Evolutionary conservation across 257 asterid species (phyloP), one percentile per base, ranked within the genome.

Genomic region (Salvia splendens): DNA sequence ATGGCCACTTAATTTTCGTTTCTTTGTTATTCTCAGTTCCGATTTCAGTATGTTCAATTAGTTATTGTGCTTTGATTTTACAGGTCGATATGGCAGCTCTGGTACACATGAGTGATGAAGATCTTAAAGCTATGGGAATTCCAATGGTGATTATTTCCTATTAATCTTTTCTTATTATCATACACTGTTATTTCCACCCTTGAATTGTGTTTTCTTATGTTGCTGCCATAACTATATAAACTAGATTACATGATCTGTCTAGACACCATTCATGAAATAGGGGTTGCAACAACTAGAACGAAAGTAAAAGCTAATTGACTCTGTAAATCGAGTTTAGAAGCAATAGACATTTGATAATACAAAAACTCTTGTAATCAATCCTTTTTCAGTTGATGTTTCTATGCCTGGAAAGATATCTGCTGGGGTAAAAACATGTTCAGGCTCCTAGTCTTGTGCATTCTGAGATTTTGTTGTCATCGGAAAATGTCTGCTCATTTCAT

Each of bases 121-220:
- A n/a, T n/a, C n/a, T n/a, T n/a, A n/a, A n/a, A n/a, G n/a, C n/a
- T n/a, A n/a, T n/a, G n/a, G n/a, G n/a, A n/a, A n/a, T n/a, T n/a
- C n/a, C n/a, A n/a, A n/a, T n/a, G n/a, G n/a, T n/a, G n/a, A n/a
- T n/a, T n/a, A n/a, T n/a, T n/a, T n/a, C n/a, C n/a, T n/a, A n/a
- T 40, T 52, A 14, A 67, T 16, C 48, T 67, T 60, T 60, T 48
- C 65, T 36, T 42, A 30, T 53, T n/a, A 1, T 4, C 40, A 15
- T 30, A 30, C 33, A 8, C 24, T 54, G 55, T 41, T 43, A 17
- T 43, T 36, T 14, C 36, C 12, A 12, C 48, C 45, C n/a, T 16
- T 41, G n/a, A n/a, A n/a, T 65, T 59, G 55, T 67, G 62, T 51
- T 53, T 28, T 69, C 48, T 63, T n/a, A 9, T 45, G 40, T 41